Percentiles rank a stretch among this genome's conserved stretches.
phyloP scores from a whole-genome alignment of 192 early-diverging fungal species.

The Mortierella alpina region DNA sequence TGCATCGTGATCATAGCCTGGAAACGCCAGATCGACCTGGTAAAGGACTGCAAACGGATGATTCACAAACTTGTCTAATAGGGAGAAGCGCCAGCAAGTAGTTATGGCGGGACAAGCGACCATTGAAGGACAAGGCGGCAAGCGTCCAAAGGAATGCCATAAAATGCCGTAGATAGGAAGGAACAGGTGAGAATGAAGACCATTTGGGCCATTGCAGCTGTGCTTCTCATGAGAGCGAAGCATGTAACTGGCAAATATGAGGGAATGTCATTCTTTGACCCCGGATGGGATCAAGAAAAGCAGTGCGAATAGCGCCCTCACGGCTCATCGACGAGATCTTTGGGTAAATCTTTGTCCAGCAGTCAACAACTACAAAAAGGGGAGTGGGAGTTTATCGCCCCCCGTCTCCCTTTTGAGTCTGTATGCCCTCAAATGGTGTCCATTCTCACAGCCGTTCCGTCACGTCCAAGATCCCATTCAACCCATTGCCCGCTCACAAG shows the following conservation, averaged over 20 bases:
- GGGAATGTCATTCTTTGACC: too few relatives aligned
- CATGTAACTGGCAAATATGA: too few relatives aligned
- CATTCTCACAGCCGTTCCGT: slow-evolving; percentile 3
- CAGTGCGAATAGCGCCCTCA: not conserved
- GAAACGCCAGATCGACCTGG: slow-evolving; percentile 59
- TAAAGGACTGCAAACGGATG: slow-evolving; percentile 64
- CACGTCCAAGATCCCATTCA: not conserved
- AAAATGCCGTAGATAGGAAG: slow-evolving; percentile 1
- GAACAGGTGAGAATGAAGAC: slow-evolving; percentile 17
- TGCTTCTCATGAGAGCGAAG: too few relatives aligned
- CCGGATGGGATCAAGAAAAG: not conserved
- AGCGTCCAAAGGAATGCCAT: not conserved
- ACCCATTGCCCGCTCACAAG: too few relatives aligned
- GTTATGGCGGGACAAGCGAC: not conserved
- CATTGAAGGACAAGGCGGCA: not conserved
- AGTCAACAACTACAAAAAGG: slow-evolving; percentile 20
- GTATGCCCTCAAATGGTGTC: slow-evolving; percentile 9
- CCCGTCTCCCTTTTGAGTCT: slow-evolving; percentile 20
- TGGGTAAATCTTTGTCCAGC: not conserved
- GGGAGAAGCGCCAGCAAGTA: not conserved
- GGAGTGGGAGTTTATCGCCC: not conserved
- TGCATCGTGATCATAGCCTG: slow-evolving; percentile 56
- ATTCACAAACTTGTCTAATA: slow-evolving; percentile 64
- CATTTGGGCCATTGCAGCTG: not conserved
- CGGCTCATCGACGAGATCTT: not conserved